Evolutionary conservation across 1,139 yeast species (phyloP).

Genomic region (Entelexis sorbosivorans): DNA sequence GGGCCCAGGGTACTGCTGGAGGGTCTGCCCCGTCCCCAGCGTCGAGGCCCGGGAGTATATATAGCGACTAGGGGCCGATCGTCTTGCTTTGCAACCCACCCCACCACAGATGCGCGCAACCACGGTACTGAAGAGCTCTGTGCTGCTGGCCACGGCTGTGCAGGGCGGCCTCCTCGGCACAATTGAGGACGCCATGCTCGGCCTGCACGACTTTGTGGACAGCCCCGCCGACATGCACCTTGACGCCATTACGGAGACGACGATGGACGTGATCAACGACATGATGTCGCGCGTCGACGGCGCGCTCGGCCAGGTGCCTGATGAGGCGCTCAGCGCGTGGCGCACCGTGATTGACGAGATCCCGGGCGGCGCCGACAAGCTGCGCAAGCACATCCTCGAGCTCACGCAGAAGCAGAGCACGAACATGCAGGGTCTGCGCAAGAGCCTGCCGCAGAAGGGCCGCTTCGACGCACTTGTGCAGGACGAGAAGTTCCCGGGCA

Average conservation of each 20-base stretch:
- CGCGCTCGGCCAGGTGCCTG: slow-evolving; percentile 22
- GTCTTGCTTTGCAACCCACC: neutral
- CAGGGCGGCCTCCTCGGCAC: slow-evolving; percentile 19
- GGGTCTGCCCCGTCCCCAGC: neutral
- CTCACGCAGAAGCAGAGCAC: slow-evolving; percentile 8
- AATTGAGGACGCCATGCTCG: slow-evolving; percentile 17
- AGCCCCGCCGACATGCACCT: slow-evolving; percentile 21
- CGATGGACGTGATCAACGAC: slow-evolving; percentile 6
- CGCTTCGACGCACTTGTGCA: slow-evolving; percentile 17
- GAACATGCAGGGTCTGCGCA: neutral
- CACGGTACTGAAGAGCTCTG: slow-evolving; percentile 6
- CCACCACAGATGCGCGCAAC: slow-evolving; percentile 3
- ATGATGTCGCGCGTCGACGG: slow-evolving; percentile 4
- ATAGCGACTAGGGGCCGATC: neutral
- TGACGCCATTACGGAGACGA: slow-evolving; percentile 5
- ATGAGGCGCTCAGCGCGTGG: slow-evolving; percentile 22
- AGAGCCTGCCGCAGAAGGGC: slow-evolving; percentile 14
- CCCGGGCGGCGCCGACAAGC: slow-evolving; percentile 23
- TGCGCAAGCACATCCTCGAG: slow-evolving; percentile 16
- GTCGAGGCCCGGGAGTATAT: neutral
- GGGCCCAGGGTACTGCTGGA: neutral
- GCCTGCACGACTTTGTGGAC: slow-evolving; percentile 5
- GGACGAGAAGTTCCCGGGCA: slow-evolving; percentile 26
- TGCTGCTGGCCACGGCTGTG: slow-evolving; percentile 18
- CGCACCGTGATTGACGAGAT: slow-evolving; percentile 22